Evolutionary conservation across 2,329 filamentous ascomycete genomes (phyloP).

Genomic region (Cladophialophora immunda): DNA sequence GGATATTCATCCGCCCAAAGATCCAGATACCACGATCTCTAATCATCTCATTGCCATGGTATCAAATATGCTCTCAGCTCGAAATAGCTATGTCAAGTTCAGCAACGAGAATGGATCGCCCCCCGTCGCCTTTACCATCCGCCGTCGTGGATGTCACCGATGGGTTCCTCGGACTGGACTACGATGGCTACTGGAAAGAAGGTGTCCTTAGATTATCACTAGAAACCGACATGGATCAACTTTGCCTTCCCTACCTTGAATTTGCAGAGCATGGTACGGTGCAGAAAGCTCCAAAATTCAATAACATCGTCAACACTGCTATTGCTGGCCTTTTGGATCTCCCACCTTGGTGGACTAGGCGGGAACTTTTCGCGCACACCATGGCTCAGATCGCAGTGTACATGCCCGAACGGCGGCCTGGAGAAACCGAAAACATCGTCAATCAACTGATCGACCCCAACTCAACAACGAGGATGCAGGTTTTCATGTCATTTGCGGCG

Average conservation of each 20-base stretch:
- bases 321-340: slow-evolving; percentile 7
- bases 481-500: slow-evolving; percentile 9
- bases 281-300: not conserved
- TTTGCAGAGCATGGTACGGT: not conserved
- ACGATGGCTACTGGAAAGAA: not conserved
- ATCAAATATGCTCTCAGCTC: slow-evolving; percentile 7
- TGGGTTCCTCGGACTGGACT: not conserved
- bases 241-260: not conserved
- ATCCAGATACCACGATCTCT: not conserved
- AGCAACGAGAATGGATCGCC: not conserved
- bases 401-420: not conserved
- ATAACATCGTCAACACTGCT: not conserved
- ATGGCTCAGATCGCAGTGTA: slow-evolving; percentile 1
- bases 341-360: not conserved
- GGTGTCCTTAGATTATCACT: not conserved
- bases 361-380: not conserved
- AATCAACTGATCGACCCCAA: slow-evolving; percentile 10
- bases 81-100: not conserved
- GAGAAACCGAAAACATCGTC: not conserved
- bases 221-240: not conserved
- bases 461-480: slow-evolving; percentile 15
- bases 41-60: slow-evolving; percentile 11
- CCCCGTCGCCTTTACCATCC: slow-evolving; percentile 12
- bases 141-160: not conserved
- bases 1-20: not conserved